phyloP scores from a whole-genome alignment of 1,139 yeast species.

The Suhomyces bribrorum region DNA sequence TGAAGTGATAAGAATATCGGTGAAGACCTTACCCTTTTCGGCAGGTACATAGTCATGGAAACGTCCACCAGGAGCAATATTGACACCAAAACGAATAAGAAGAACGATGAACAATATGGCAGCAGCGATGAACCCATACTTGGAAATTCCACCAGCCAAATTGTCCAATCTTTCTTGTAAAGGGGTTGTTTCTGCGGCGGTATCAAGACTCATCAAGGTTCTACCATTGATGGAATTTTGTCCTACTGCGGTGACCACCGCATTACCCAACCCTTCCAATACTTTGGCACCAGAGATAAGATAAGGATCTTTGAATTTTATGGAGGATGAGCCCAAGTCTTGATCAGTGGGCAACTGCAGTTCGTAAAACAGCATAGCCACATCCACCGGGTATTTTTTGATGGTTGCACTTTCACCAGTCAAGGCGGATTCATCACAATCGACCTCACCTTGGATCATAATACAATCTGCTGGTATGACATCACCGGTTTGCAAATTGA shows the following conservation, averaged over 20 bases:
- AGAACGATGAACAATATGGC: constrained; percentile 73
- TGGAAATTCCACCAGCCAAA: constrained; percentile 91
- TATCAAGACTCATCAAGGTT: constrained; percentile 76
- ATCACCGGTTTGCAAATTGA: constrained; percentile 89
- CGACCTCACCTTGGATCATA: constrained; percentile 73
- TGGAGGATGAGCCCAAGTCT: constrained; percentile 51
- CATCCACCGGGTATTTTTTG: constrained; percentile 58
- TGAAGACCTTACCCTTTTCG: constrained; percentile 79
- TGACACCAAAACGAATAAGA: constrained; percentile 73
- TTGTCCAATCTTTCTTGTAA: constrained; percentile 77
- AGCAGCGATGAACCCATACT: constrained; percentile 88
- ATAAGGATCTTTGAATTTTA: constrained; percentile 66
- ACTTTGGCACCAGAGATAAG: constrained; percentile 90
- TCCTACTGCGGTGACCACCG: constrained; percentile 90
- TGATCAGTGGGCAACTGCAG: constrained; percentile 33
- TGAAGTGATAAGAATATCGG: constrained; percentile 86
- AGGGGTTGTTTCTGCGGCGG: constrained; percentile 84
- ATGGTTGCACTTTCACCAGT: constrained; percentile 93
- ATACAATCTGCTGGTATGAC: constrained; percentile 88
- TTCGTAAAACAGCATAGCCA: constrained; percentile 42
- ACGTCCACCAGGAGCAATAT: constrained; percentile 55
- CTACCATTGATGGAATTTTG: constrained; percentile 85
- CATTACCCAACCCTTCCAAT: constrained; percentile 82
- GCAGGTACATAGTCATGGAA: constrained; percentile 54
- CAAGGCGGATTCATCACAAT: constrained; percentile 88